Base-by-base conservation (phyloP, 2,329 filamentous ascomycete species). In the Alternaria viburni region DNA sequence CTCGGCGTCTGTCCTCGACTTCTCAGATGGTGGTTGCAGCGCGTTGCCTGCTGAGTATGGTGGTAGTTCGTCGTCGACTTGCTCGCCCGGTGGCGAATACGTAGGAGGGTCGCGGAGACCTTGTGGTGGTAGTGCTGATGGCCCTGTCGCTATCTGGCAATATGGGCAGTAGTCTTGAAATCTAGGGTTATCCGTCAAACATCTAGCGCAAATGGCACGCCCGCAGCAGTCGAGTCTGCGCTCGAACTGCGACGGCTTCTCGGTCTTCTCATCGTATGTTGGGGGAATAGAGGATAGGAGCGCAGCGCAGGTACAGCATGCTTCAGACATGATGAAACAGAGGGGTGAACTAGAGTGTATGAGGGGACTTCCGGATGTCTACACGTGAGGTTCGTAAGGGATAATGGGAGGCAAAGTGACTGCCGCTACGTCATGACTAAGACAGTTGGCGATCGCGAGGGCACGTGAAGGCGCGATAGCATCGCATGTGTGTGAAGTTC, bases 101-200 rank as follows among this genome's bases (percentile, higher is more conserved):
- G 87, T 83, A 1, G 90, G 90, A n/a, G 90, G 90, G 62, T 90
- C 87, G 73, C 85, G 86, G 23, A 93, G 83, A 11, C 90, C 88
- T 79, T 89, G 88, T 17, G 70, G 58, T 2, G 88, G 86, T 51
- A 89, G 83, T 4, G 89, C 79, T 8, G 87, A 87, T 3, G 89
- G 87, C 5, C 80, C 82, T 47, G 83, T 86, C 6, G 89, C 89
- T 69, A 93, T 86, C 79, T 95, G 92, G 77, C 92, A 96, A 78
- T 91, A 95, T 0, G 92, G 92, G 75, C 87, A 89, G 69, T 89
- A 89, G 41, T 83, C 82, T 57, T 86, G 85, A 79, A 93, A 93
- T 44, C 91, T 88, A 28, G 84, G 82, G 75, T 93, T 93, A 50
- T 86, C 89, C 75, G 87, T 81, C 71, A 92, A 86, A 79, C 92